A percentile compares a stretch with the other conserved stretches of the same genome.
phyloP scores from a whole-genome alignment of 805 yeast genomes.

The Metschnikowia vanudenii region DNA sequence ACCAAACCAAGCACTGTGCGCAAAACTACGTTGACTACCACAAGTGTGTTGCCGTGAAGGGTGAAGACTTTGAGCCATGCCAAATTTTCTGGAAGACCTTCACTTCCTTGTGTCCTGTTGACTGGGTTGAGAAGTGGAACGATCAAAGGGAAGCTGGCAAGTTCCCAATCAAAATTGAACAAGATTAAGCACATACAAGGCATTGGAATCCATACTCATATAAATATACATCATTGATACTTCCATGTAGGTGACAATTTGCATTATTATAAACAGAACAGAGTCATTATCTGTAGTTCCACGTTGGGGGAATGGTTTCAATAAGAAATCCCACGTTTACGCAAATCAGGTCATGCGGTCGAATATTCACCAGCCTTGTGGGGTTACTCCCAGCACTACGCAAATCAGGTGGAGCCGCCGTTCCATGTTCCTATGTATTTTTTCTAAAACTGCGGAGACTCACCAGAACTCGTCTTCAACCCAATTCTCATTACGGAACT shows the following conservation, averaged over 20 bases:
- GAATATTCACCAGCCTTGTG: no score
- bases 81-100: constrained; percentile 89
- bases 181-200: constrained; percentile 12
- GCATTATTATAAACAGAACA: neutral
- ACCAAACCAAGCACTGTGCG: constrained; percentile 98
- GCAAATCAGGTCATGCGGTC: no score
- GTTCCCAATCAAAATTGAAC: constrained; percentile 40
- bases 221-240: constrained; percentile 5
- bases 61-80: constrained; percentile 98
- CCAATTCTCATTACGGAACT: constrained; percentile 49
- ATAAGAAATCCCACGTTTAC: no score
- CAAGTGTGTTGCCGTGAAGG: constrained; percentile 94
- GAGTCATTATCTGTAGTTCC: neutral
- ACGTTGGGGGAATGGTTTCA: no score
- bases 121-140: constrained; percentile 87
- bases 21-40: constrained; percentile 97
- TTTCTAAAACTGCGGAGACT: neutral
- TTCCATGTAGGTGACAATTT: neutral
- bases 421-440: no score
- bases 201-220: constrained; percentile 1
- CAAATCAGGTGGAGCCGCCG: no score
- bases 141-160: constrained; percentile 68
- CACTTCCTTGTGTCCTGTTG: constrained; percentile 80
- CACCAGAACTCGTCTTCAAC: constrained; percentile 51
- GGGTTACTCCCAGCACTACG: no score